Base-by-base conservation (phyloP, 2,329 filamentous ascomycete species). In the Calonectria hongkongensis region DNA sequence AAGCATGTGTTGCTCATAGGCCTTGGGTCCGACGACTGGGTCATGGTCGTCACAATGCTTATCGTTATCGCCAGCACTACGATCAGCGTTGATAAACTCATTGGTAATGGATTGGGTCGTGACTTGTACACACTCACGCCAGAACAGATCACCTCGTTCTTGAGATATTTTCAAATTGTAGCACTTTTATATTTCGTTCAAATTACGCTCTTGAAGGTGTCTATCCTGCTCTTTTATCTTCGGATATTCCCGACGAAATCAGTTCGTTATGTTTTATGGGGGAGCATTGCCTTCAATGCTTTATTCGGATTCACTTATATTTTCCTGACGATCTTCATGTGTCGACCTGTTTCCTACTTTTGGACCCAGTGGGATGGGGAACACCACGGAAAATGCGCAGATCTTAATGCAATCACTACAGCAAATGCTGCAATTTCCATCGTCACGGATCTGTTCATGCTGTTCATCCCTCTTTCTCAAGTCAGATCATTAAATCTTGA, bases 281-380 rank as follows among this genome's bases (percentile, higher is more conserved):
- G 51, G 36, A 58, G 33, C 10, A 36, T 58, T 33, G 12, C 8
- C 7, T 58, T 58, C 51, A 58, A 58, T 33, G 51, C 30, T 41
- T 30, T 85, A 1, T 87, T 84, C 69, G 86, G 87, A 3, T 2
- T 86, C 16, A 75, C 80, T 2, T 90, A 88, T 50, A 69, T 86
- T 25, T 73, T 89, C 4, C 78, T 85, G 8, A 85, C 83, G 13
- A 77, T 89, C 13, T 88, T 90, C 45, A 87, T 90, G 73, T 91
- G 89, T 78, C 79, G 75, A 3, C 90, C 90, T 0, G 82, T 92
- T n/a, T 80, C 79, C 16, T 87, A 85, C 71, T 89, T 87, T 76
- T 92, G 91, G 91, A 83, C 81, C 0, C 82, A 82, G 18, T 92
- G 89, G 89, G 86, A 89, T 60, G 84, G 84, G 0, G 80, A 85